Evolutionary conservation across 768 basidiomycete genomes (phyloP).

Genomic region (Leccinellum rugosiceps): DNA sequence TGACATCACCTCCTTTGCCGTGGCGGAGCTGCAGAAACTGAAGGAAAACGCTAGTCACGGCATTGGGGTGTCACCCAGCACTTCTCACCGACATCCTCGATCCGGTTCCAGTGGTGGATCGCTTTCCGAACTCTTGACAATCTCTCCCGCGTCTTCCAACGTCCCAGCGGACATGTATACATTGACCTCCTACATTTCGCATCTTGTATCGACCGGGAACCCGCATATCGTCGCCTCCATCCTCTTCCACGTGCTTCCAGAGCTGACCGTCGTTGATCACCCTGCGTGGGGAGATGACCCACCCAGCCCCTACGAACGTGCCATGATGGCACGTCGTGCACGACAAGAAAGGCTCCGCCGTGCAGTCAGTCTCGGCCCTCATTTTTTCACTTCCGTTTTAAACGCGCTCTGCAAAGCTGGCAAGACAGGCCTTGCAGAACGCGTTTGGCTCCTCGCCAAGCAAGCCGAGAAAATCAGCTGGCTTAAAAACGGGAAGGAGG

Average conservation of each 20-base stretch:
- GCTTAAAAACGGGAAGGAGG: slow-evolving; percentile 21
- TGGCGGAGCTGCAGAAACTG: slow-evolving; percentile 33
- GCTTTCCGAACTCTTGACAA: slow-evolving; percentile 12
- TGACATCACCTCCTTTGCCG: slow-evolving; percentile 38
- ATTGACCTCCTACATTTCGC: slow-evolving; percentile 49
- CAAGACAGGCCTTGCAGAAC: slow-evolving; percentile 51
- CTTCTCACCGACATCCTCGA: background rate
- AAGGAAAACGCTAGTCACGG: slow-evolving; percentile 21
- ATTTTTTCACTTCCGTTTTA: slow-evolving; percentile 56
- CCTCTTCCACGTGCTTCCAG: slow-evolving; percentile 58
- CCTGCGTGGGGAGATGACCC: slow-evolving; percentile 35
- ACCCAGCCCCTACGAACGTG: slow-evolving; percentile 24
- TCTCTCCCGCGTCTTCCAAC: slow-evolving; percentile 14
- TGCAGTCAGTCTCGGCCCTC: slow-evolving; percentile 53
- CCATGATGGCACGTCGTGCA: slow-evolving; percentile 21
- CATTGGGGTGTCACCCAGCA: slow-evolving; percentile 19
- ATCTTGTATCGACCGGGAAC: slow-evolving; percentile 50
- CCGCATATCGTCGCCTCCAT: slow-evolving; percentile 42
- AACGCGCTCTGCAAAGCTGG: slow-evolving; percentile 59
- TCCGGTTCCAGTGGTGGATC: background rate
- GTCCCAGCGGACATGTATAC: slow-evolving; percentile 42
- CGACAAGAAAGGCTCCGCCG: slow-evolving; percentile 36
- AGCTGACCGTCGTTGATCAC: slow-evolving; percentile 39
- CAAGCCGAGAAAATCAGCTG: slow-evolving; percentile 58
- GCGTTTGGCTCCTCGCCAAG: slow-evolving; percentile 61